Percentiles rank a stretch among this genome's conserved stretches.
These are phyloP conservation scores for Blastobotrys aristatus DNA, from an alignment of 1,139 yeast species.

Conservation along the genomic window DNA sequence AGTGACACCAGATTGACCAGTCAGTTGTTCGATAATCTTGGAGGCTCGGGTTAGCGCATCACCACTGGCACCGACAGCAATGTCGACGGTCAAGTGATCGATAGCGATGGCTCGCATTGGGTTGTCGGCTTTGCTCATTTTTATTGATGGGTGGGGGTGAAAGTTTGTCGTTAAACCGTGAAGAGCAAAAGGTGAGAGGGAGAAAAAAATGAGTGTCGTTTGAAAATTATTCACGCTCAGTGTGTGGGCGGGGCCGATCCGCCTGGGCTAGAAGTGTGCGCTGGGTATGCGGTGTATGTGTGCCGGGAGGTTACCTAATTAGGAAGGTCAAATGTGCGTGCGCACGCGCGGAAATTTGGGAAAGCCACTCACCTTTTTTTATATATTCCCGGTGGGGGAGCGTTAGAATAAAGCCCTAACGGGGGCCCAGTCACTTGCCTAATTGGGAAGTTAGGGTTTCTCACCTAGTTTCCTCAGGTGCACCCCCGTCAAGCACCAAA, in stretches of 20 bases:
- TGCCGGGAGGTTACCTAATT: not conserved
- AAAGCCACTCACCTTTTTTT: no score
- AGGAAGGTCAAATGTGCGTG: not conserved
- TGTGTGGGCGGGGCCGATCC: no score
- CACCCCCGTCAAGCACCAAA: no score
- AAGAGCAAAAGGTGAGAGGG: not conserved
- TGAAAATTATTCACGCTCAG: no score
- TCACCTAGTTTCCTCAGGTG: no score
- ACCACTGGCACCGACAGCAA: constrained; percentile 99
- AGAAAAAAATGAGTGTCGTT: not conserved
- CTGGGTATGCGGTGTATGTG: no score
- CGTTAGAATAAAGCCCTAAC: no score
- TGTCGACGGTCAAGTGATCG: constrained; percentile 99
- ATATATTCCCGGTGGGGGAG: no score
- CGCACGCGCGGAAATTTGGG: not conserved
- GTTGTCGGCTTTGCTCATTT: constrained; percentile 45
- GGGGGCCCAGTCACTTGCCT: no score
- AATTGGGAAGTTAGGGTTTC: no score
- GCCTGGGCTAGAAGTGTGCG: no score
- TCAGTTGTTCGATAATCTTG: constrained; percentile 98
- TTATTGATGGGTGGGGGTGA: constrained; percentile 1
- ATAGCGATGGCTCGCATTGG: constrained; percentile 98
- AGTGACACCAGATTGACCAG: constrained; percentile 99
- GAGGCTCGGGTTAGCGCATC: constrained; percentile 99
- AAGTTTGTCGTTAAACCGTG: not conserved